Base-by-base conservation (phyloP, 352 stramenopile species). In the Phytophthora ohioensis region DNA sequence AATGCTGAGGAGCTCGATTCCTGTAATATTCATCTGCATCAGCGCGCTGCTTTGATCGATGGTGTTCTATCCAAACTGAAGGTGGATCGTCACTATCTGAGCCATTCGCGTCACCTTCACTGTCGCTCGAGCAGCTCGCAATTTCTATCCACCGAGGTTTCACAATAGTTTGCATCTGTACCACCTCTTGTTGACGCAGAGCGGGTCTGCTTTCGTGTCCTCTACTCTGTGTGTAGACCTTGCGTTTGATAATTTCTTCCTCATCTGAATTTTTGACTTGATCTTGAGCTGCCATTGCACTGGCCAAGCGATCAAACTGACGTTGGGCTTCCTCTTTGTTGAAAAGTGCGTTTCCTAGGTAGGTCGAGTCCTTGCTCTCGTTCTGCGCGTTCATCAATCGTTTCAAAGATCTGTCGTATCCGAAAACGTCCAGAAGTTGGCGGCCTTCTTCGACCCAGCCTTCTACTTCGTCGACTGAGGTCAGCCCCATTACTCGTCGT, bases 401-500 rank as follows among this genome's bases (percentile, higher is more conserved):
- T 27, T 63, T 52, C 39, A 73, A 51, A 17, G 42, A 52, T 42
- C 47, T 41, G 10, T 62, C 42, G 27, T 56, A 13, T 0, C 12
- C 27, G 13, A 76, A 15, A n/a, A 54, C 32, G 21, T 46, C n/a
- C 3, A 51, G 41, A 32, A 85, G 45, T 30, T 54, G 59, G 0
- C 48, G 27, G 4, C 76, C 74, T 47, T 74, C 69, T 13, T 86
- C 67, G 0, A 75, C 27, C 79, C 80, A 91, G 5, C 71, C 64
- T 42, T 71, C 62, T 7, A 91, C 38, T 4, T 91, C 75, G 2
- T 88, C 69, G 7, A 90, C 38, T 0, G 77, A 87, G 0, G 79
- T 73, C 2, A 87, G 39, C 1, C 83, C 83, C 81, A 91, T 87
- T 10, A 91, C 83, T 5, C 81, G 70, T 17, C 73, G 69, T 11